phyloP scores from a whole-genome alignment of 805 yeast genomes.

The Pichia insulana region DNA sequence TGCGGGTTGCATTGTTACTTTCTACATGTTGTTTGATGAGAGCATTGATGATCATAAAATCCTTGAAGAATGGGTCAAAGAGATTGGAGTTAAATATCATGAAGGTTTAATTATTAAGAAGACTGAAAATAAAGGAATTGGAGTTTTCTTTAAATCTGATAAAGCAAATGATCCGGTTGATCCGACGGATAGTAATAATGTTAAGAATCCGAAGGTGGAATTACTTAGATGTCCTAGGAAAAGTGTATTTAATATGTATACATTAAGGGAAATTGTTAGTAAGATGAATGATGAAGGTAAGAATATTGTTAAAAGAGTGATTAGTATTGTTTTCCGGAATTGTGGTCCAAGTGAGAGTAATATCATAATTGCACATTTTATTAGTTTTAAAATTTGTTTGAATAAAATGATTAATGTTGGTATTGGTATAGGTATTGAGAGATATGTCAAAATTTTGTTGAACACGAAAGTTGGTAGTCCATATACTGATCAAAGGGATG shows the following conservation, averaged over 20 bases:
- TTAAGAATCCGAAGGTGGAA: no score
- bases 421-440: slow-evolving; percentile 11
- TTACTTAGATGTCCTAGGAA: slow-evolving; percentile 32
- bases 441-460: slow-evolving; percentile 29
- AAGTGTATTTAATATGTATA: slow-evolving; percentile 27
- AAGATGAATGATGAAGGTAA: slow-evolving; percentile 15
- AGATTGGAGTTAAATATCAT: slow-evolving; percentile 9
- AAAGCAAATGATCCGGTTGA: background rate
- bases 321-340: slow-evolving; percentile 12
- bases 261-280: slow-evolving; percentile 16
- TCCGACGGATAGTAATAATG: no score
- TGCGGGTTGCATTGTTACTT: no score
- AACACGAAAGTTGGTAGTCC: slow-evolving; percentile 26
- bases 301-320: slow-evolving; percentile 13
- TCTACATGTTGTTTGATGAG: slow-evolving; percentile 3
- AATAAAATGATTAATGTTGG: background rate
- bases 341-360: slow-evolving; percentile 19
- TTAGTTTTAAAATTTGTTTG: slow-evolving; percentile 15
- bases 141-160: slow-evolving; percentile 24
- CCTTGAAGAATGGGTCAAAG: slow-evolving; percentile 11
- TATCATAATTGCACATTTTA: slow-evolving; percentile 20
- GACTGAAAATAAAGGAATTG: slow-evolving; percentile 25
- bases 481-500: slow-evolving; percentile 20
- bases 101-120: slow-evolving; percentile 10
- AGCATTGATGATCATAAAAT: background rate